Conservation (phyloP, 108 stramenopile species). For the Nitzschia palea region DNA sequence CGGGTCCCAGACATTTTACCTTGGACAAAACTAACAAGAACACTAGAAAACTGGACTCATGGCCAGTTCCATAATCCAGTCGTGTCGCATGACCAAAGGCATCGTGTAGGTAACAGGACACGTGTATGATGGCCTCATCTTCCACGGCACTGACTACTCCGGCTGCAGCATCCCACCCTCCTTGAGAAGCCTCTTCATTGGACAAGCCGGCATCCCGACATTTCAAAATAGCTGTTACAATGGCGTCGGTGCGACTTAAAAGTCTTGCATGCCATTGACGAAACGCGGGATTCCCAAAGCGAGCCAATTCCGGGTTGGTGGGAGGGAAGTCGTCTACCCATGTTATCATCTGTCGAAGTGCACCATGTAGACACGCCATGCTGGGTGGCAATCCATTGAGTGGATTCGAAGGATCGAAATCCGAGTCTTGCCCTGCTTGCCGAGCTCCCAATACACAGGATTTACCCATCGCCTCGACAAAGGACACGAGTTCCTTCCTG, state of each 20-base stretch:
- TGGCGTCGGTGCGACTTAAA: constrained; percentile 50
- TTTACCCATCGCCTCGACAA: constrained; percentile 75
- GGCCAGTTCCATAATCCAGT: constrained; percentile 96
- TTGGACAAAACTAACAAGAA: constrained; percentile 78
- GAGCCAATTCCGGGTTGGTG: constrained; percentile 18
- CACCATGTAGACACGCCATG: constrained; percentile 79
- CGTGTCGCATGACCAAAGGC: constrained; percentile 90
- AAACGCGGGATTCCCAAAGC: constrained; percentile 84
- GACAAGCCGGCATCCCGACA: constrained; percentile 37
- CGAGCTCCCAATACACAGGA: constrained; percentile 41
- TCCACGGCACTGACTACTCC: constrained; percentile 16
- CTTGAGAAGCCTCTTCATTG: constrained; percentile 43
- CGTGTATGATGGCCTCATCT: constrained; percentile 51
- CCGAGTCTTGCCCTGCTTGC: background rate
- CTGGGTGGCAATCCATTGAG: constrained; percentile 59
- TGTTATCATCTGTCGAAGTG: constrained; percentile 52
- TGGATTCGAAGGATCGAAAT: constrained; percentile 54
- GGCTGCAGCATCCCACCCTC: constrained; percentile 62
- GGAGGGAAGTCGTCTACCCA: constrained; percentile 84
- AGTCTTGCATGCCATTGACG: constrained; percentile 73
- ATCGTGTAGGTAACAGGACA: constrained; percentile 77
- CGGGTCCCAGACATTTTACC: constrained; percentile 61
- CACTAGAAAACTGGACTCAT: constrained; percentile 92
- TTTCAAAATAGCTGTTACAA: constrained; percentile 58
- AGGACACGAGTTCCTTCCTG: constrained; percentile 59